A percentile compares a stretch with the other conserved stretches of the same genome.
Evolutionary conservation across 2,329 filamentous ascomycete genomes (phyloP).

Genomic region (Colletotrichum sp.): DNA sequence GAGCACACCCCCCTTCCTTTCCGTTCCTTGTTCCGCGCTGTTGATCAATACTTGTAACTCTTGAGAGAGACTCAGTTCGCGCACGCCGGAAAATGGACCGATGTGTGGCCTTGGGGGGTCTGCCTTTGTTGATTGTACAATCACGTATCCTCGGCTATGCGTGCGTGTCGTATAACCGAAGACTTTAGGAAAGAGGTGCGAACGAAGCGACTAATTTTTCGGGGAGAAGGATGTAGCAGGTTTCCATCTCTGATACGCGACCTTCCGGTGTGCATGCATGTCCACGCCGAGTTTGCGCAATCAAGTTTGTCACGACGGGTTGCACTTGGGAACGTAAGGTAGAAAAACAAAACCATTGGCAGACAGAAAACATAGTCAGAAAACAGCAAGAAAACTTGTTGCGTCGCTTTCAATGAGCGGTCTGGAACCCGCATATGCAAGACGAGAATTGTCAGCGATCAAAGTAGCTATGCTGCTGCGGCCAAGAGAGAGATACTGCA

Average conservation of each 20-base stretch:
- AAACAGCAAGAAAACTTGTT: not conserved
- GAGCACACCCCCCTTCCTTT: not conserved
- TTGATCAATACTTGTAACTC: not conserved
- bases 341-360: not conserved
- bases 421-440: not conserved
- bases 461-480: not conserved
- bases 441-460: not conserved
- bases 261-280: not conserved
- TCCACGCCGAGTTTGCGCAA: not conserved
- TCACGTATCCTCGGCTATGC: not conserved
- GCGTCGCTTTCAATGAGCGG: not conserved
- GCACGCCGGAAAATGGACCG: not conserved
- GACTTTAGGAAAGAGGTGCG: not conserved
- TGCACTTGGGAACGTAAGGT: not conserved
- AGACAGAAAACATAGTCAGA: not conserved
- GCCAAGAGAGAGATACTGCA: not conserved
- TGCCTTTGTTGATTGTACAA: not conserved
- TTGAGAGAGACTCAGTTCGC: not conserved
- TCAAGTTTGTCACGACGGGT: not conserved
- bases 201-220: not conserved
- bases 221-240: not conserved
- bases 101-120: not conserved
- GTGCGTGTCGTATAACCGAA: not conserved
- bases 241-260: not conserved
- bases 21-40: not conserved